Base-by-base conservation (phyloP, 2,329 filamentous ascomycete genomes). In the Cladosporium colombiae region DNA sequence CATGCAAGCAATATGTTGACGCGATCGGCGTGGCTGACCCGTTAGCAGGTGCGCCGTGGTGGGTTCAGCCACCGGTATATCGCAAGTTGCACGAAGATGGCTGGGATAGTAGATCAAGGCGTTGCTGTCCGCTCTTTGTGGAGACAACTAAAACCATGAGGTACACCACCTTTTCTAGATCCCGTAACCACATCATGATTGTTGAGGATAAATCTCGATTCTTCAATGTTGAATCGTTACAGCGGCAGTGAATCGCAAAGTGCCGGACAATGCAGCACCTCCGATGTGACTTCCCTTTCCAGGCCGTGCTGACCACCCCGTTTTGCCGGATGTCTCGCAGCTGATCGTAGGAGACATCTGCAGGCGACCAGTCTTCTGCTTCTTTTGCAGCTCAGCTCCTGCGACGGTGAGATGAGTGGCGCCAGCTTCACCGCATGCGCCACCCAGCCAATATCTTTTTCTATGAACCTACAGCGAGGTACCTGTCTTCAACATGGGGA, bases 21-120 rank as follows among this genome's bases (percentile, higher is more conserved):
- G 21, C 11, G 35, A 63, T 63, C 21, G 55, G 35, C 25, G 61
- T 56, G 61, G 61, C 61, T 63, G 61, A 55, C 31, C 52, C 27
- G 23, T 55, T 6, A 29, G 33, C 27, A 31, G 40, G 40, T 46
- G 40, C 21, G 40, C 40, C 52, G 29, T 29, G 31, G 31, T n/a
- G 27, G 52, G 49, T 55, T 33, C 52, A 55, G 52, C 52, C 52
- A 55, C 52, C 52, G 16, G n/a, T 31, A 55, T 33, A 55, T 31
- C 8, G 25, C 50, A 53, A 31, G 29, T 29, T 46, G 40, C 40
- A 23, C n/a, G 40, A 46, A 46, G 40, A 46, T 46, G 40, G 40
- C 40, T 46, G n/a, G 40, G 40, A 11, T 21, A 18, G n/a, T 18
- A 27, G 40, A 46, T 46, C 40, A 21, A 46, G n/a, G 40, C 40